These are phyloP conservation scores for Dactylellina leptospora DNA, from an alignment of 2,329 filamentous ascomycete genomes.

Conservation along the genomic window DNA sequence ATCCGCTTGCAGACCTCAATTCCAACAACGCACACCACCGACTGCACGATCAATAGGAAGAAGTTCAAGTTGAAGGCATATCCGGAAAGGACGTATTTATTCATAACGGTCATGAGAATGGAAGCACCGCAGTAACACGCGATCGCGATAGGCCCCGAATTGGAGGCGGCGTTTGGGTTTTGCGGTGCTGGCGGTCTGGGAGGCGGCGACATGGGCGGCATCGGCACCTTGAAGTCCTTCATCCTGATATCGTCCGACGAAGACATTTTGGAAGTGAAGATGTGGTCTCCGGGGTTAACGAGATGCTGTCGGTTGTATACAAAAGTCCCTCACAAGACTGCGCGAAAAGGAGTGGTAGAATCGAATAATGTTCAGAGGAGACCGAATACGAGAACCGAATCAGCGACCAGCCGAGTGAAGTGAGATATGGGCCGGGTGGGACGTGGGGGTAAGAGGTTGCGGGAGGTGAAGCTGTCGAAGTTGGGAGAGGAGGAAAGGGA, in stretches of 20 bases:
- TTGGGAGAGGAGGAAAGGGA: slow-evolving; percentile 17
- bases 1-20: slow-evolving; percentile 83
- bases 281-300: not conserved
- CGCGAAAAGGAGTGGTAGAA: slow-evolving; percentile 27
- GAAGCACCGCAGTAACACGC: slow-evolving; percentile 91
- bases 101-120: slow-evolving; percentile 99
- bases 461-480: slow-evolving; percentile 4
- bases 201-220: slow-evolving; percentile 53
- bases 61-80: slow-evolving; percentile 94
- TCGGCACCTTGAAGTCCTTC: slow-evolving; percentile 50
- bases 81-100: slow-evolving; percentile 97
- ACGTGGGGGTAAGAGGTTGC: slow-evolving; percentile 4
- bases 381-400: slow-evolving; percentile 16
- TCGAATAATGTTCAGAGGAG: slow-evolving; percentile 14
- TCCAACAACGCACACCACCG: slow-evolving; percentile 83
- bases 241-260: slow-evolving; percentile 45
- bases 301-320: not conserved
- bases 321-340: slow-evolving; percentile 14
- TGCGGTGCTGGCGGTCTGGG: slow-evolving; percentile 41
- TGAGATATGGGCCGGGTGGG: slow-evolving; percentile 10
- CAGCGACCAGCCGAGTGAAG: slow-evolving; percentile 23
- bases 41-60: slow-evolving; percentile 90
- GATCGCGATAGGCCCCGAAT: slow-evolving; percentile 70
- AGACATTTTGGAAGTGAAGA: slow-evolving; percentile 36
- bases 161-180: slow-evolving; percentile 21